These are phyloP conservation scores for Leccinum variicolor DNA, from an alignment of 768 basidiomycete genomes.

Conservation along the genomic window DNA sequence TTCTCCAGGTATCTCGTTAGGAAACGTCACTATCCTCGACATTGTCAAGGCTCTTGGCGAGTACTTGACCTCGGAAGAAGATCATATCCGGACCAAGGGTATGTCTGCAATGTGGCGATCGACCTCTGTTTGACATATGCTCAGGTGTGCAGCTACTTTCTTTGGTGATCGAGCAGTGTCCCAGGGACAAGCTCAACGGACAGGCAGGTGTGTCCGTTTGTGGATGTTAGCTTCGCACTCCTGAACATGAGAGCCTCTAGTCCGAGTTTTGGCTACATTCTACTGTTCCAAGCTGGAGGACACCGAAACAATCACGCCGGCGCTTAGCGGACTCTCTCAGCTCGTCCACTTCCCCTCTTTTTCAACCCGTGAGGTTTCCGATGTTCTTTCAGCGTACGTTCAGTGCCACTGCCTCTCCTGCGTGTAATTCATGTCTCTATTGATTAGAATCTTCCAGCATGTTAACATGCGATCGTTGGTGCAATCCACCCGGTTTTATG, in stretches of 20 bases:
- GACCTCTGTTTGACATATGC: neutral
- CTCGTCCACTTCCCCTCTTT: slow-evolving; percentile 63
- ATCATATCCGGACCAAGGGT: slow-evolving; percentile 78
- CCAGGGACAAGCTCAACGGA: slow-evolving; percentile 62
- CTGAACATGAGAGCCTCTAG: slow-evolving; percentile 39
- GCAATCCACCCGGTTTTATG: slow-evolving; percentile 76
- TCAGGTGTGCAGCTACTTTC: slow-evolving; percentile 85
- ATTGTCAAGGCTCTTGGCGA: slow-evolving; percentile 86
- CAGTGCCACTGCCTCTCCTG: neutral
- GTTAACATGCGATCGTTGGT: slow-evolving; percentile 80
- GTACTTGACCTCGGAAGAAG: slow-evolving; percentile 86
- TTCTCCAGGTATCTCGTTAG: slow-evolving; percentile 28
- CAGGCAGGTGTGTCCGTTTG: slow-evolving; percentile 65
- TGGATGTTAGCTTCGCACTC: neutral
- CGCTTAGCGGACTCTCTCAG: slow-evolving; percentile 70
- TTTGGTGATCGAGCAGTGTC: slow-evolving; percentile 58
- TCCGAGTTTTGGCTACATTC: slow-evolving; percentile 78
- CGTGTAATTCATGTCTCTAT: neutral
- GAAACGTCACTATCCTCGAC: slow-evolving; percentile 57
- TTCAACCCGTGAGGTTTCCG: slow-evolving; percentile 58
- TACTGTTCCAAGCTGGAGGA: slow-evolving; percentile 87
- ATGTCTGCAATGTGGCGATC: slow-evolving; percentile 2
- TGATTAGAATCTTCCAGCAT: slow-evolving; percentile 63
- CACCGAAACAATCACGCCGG: slow-evolving; percentile 76
- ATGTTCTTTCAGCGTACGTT: slow-evolving; percentile 58